A percentile compares a stretch with the other conserved stretches of the same genome.
These are phyloP conservation scores for Areca catechu DNA, from an alignment of 176 grass and related monocot species.

Conservation along the genomic window DNA sequence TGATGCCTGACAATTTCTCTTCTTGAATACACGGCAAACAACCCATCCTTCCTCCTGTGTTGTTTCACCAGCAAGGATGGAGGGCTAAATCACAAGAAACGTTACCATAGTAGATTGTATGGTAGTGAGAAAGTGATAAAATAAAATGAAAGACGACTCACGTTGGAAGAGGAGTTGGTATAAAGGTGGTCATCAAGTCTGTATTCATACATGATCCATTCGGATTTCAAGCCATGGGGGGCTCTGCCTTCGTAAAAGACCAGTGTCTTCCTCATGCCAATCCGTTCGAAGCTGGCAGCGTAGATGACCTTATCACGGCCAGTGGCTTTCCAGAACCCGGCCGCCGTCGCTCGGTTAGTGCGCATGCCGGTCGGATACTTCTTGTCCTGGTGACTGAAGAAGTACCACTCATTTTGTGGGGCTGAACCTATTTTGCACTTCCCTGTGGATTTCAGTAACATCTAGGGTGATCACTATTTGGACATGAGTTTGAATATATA, in stretches of 20 bases:
- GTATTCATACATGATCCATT: slow-evolving; percentile 98
- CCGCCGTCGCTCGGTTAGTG: slow-evolving; percentile 71
- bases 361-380: slow-evolving; percentile 88
- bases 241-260: slow-evolving; percentile 90
- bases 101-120: not conserved
- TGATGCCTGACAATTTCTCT: slow-evolving; percentile 48
- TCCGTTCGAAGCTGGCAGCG: slow-evolving; percentile 25
- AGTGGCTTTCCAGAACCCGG: slow-evolving; percentile 89
- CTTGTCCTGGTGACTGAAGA: slow-evolving; percentile 97
- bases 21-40: slow-evolving; percentile 88
- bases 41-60: slow-evolving; percentile 84
- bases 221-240: slow-evolving; percentile 72
- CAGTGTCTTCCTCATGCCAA: slow-evolving; percentile 93
- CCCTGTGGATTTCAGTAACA: slow-evolving; percentile 17
- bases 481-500: not conserved
- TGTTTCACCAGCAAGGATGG: slow-evolving; percentile 31
- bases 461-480: not conserved
- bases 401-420: slow-evolving; percentile 88
- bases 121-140: not conserved
- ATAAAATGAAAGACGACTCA: slow-evolving; percentile 22
- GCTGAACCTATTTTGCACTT: slow-evolving; percentile 54
- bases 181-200: slow-evolving; percentile 42
- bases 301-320: slow-evolving; percentile 84
- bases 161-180: slow-evolving; percentile 19
- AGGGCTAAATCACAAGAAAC: slow-evolving; percentile 12